Percentiles rank a stretch among this genome's conserved stretches.
Conservation (phyloP, 2,329 filamentous ascomycete species). For the Monosporascus sp. region DNA sequence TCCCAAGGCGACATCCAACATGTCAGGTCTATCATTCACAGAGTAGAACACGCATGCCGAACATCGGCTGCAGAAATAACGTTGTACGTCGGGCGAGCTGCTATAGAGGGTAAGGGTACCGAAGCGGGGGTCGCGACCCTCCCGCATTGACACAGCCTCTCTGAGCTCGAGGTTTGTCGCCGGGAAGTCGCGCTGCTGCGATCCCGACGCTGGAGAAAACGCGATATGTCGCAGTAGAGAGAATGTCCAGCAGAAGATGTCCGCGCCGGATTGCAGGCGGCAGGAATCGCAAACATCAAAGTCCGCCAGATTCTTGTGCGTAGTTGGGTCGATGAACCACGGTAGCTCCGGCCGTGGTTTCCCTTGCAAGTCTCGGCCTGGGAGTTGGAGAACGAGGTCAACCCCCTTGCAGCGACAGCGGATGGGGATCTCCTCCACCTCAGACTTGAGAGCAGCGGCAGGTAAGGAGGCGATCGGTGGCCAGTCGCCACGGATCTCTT, state of each 20-base stretch:
- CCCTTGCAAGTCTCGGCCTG: conserved; percentile 20
- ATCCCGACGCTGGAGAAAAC: conserved; percentile 14
- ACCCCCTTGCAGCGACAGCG: conserved; percentile 43
- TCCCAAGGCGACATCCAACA: conserved; percentile 40
- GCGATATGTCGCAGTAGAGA: conserved; percentile 32
- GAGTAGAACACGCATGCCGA: conserved; percentile 43
- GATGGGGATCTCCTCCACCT: conserved; percentile 27
- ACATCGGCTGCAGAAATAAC: conserved; percentile 44
- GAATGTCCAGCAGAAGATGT: conserved; percentile 42
- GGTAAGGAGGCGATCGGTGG: conserved; percentile 11
- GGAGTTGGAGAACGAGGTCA: conserved; percentile 31
- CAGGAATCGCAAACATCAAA: conserved; percentile 45
- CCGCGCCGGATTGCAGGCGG: conserved; percentile 33
- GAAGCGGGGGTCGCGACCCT: conserved; percentile 27
- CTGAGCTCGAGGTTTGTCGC: conserved; percentile 26
- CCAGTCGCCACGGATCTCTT: conserved; percentile 27
- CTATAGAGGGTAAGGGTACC: conserved; percentile 38
- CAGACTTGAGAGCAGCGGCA: conserved; percentile 8
- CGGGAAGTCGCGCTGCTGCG: conserved; percentile 22
- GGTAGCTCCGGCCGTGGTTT: conserved; percentile 28
- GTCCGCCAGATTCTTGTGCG: conserved; percentile 31
- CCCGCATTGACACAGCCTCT: conserved; percentile 21
- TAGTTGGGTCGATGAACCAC: conserved; percentile 36
- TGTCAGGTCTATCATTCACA: conserved; percentile 28
- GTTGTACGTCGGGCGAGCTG: conserved; percentile 38